phyloP scores from a whole-genome alignment of 1,284 basidiomycete species.

The Caloboletus firmus region DNA sequence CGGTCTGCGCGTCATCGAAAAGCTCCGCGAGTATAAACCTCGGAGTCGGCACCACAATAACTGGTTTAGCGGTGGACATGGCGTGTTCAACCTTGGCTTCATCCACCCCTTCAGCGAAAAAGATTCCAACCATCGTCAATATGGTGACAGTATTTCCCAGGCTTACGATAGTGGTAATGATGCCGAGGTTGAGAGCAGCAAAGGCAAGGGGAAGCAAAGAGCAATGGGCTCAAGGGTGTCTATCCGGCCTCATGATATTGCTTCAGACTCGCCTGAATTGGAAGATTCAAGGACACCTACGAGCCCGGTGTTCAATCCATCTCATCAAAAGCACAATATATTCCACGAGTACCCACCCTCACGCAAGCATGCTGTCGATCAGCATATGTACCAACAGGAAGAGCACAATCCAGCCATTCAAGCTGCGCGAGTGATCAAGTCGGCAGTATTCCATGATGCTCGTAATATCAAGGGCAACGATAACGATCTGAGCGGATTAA shows the following conservation, averaged over 20 bases:
- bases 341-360: constrained; percentile 23
- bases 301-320: constrained; percentile 1
- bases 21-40: constrained; percentile 70
- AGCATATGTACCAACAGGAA: constrained; percentile 20
- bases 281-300: constrained; percentile 9
- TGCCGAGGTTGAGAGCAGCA: constrained; percentile 23
- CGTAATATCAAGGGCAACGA: constrained; percentile 63
- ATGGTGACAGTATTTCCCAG: constrained; percentile 4
- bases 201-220: constrained; percentile 35
- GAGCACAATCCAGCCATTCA: constrained; percentile 45
- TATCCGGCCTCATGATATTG: constrained; percentile 6
- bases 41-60: constrained; percentile 37
- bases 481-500: constrained; percentile 41
- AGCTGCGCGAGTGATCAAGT: constrained; percentile 65
- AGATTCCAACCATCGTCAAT: constrained; percentile 18
- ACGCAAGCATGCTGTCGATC: constrained; percentile 19
- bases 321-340: constrained; percentile 6
- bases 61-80: constrained; percentile 40
- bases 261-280: constrained; percentile 6
- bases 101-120: constrained; percentile 35
- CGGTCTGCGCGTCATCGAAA: constrained; percentile 64
- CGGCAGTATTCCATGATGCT: constrained; percentile 70
- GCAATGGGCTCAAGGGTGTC: neutral
- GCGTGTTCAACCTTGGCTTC: constrained; percentile 40
- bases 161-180: constrained; percentile 21